Evolutionary conservation across 1,284 basidiomycete species (phyloP).

Genomic region (Paramarasmius palmivorus): DNA sequence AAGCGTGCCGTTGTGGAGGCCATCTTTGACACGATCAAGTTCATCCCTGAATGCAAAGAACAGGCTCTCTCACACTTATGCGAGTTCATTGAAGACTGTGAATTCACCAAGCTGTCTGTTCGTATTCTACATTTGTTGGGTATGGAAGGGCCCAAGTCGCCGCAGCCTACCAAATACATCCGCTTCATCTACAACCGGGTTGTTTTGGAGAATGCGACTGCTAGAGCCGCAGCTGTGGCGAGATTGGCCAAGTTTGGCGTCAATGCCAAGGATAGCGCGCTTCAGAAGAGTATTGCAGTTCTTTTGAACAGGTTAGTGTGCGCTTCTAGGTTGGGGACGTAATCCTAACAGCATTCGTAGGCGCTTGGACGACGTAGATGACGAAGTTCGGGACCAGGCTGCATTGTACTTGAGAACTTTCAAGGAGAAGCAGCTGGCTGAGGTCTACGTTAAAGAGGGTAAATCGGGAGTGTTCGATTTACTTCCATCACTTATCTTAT

Average conservation of each 20-base stretch:
- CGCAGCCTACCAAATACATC: constrained; percentile 97
- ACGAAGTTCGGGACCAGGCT: constrained; percentile 98
- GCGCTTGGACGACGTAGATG: constrained; percentile 97
- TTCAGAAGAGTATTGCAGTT: constrained; percentile 88
- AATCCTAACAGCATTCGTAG: constrained; percentile 45
- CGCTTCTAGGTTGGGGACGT: neutral
- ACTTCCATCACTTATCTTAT: no score
- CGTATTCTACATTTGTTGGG: constrained; percentile 95
- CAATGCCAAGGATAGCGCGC: constrained; percentile 74
- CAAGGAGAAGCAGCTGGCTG: constrained; percentile 78
- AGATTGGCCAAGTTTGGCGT: constrained; percentile 97
- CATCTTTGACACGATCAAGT: constrained; percentile 99
- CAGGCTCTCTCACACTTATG: constrained; percentile 97
- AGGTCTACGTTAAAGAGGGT: constrained; percentile 92
- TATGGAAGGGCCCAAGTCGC: constrained; percentile 93
- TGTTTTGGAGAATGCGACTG: constrained; percentile 97
- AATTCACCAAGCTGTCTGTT: constrained; percentile 98
- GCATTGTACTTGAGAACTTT: constrained; percentile 91
- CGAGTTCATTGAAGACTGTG: constrained; percentile 99
- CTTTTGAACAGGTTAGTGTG: constrained; percentile 71
- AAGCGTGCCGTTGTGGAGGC: constrained; percentile 99
- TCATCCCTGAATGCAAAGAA: constrained; percentile 93
- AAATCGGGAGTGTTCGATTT: no score
- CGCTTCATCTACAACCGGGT: constrained; percentile 99
- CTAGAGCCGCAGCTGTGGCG: constrained; percentile 93